Base-by-base conservation (phyloP, 164 flowering plant genomes). In the Chimonanthus salicifolius region DNA sequence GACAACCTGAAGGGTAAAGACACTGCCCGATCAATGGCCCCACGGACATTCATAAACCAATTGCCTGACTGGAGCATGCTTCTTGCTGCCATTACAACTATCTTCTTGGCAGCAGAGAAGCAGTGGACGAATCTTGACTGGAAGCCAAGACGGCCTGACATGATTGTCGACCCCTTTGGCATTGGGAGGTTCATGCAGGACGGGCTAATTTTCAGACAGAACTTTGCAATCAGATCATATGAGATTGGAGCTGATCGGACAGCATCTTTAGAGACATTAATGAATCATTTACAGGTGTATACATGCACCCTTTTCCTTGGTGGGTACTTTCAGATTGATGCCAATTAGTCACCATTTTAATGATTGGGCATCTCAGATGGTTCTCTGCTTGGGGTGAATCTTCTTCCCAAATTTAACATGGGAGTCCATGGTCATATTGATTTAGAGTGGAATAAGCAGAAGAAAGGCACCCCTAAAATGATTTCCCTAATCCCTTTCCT, bases 61-160 rank as follows among this genome's bases (percentile, higher is more conserved):
- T 49, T 70, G 73, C 99, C 99, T 72, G 99, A 95, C 80, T 93
- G 99, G 99, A 91, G 98, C 82, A 88, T 94, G 90, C 96, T 94
- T 69, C 95, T 94, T 79, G 97, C 97, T 76, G 98, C 99, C 18
- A 90, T 92, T 58, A 92, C 98, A 0, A 92, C 99, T 0, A 87
- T 92, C 67, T 94, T 94, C 77, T 84, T 94, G 87, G 97, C 99
- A 8, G 98, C 99, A 7, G 99, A 93, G 85, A 93, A 93, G 82
- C 98, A 93, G 78, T 93, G 96, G 98, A 91, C 87, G 84, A 90
- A 88, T 88, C 88, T 93, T 72, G 99, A 95, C 75, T 95, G 97
- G 98, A 93, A 93, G 76, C 97, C 99, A 0, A 87, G 85, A 84
- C 82, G 93, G 33, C 75, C 92, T 13, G 99, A 93, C 71, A 84